These are phyloP conservation scores for Veloboletus limbatus DNA, from an alignment of 1,284 basidiomycete species.

Conservation along the genomic window DNA sequence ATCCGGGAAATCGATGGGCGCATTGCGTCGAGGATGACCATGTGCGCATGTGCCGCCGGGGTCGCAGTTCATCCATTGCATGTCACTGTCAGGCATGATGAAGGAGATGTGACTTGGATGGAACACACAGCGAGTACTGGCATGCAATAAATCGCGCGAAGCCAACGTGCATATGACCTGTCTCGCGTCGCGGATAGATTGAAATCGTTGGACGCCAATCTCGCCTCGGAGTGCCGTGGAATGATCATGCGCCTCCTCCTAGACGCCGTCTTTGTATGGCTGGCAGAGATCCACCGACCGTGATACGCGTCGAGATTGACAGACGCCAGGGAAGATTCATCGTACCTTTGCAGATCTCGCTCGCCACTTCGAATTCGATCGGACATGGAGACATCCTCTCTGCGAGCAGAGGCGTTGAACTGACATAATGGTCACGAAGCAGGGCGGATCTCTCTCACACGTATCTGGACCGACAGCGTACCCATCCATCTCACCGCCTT, in stretches of 20 bases:
- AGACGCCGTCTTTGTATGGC: conserved; percentile 23
- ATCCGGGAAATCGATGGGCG: background rate
- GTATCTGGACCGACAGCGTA: too few species aligned
- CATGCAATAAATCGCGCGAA: conserved; percentile 32
- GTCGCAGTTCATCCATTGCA: conserved; percentile 4
- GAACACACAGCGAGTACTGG: too few species aligned
- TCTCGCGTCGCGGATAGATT: conserved; percentile 11
- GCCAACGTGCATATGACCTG: conserved; percentile 22
- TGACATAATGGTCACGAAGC: background rate
- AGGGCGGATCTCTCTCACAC: too few species aligned
- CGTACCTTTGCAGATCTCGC: conserved; percentile 30
- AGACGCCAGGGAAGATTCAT: conserved; percentile 21
- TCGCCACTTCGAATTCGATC: conserved; percentile 22
- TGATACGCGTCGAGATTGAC: conserved; percentile 25
- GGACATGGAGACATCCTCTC: conserved; percentile 17
- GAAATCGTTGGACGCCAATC: conserved; percentile 24
- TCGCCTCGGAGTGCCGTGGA: too few species aligned
- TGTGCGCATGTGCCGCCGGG: conserved; percentile 1
- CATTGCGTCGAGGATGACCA: background rate
- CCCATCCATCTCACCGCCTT: too few species aligned
- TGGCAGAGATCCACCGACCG: conserved; percentile 23
- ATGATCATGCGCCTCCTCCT: too few species aligned
- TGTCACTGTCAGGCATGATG: conserved; percentile 18
- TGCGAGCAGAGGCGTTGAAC: background rate
- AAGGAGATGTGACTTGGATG: too few species aligned